phyloP scores from a whole-genome alignment of 2,329 filamentous ascomycete genomes.

The Pseudogymnoascus sp. region DNA sequence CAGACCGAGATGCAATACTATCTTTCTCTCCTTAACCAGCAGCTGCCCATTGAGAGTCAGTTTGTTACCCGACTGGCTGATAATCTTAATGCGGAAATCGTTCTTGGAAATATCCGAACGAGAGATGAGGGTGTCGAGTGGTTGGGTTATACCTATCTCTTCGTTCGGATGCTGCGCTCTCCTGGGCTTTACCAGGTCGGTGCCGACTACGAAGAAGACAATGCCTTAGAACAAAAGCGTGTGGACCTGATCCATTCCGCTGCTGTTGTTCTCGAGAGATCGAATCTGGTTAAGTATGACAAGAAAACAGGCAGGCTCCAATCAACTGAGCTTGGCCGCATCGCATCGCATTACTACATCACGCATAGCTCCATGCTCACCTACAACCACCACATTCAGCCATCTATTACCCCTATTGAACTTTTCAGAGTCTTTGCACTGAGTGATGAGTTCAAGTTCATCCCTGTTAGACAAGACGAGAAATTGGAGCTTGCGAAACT shows the following conservation, averaged over 20 bases:
- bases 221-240: slow-evolving; percentile 85
- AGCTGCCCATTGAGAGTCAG: slow-evolving; percentile 94
- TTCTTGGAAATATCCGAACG: slow-evolving; percentile 83
- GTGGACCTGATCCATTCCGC: slow-evolving; percentile 97
- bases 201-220: slow-evolving; percentile 89
- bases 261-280: slow-evolving; percentile 76
- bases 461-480: slow-evolving; percentile 93
- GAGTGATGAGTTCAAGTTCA: slow-evolving; percentile 98
- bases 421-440: slow-evolving; percentile 93
- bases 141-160: slow-evolving; percentile 97
- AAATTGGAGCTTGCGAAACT: slow-evolving; percentile 93
- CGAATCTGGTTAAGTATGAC: slow-evolving; percentile 88
- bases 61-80: slow-evolving; percentile 88
- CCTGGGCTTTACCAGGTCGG: slow-evolving; percentile 94
- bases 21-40: slow-evolving; percentile 90
- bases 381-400: slow-evolving; percentile 92
- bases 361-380: slow-evolving; percentile 93
- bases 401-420: slow-evolving; percentile 86
- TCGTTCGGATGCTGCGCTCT: slow-evolving; percentile 93
- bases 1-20: slow-evolving; percentile 96
- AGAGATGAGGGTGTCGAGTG: slow-evolving; percentile 97
- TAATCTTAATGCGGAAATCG: slow-evolving; percentile 93
- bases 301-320: slow-evolving; percentile 85
- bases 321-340: slow-evolving; percentile 86
- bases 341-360: slow-evolving; percentile 98